Evolutionary conservation across 1,139 yeast species (phyloP).

Genomic region (Meyerozyma smithsonii): DNA sequence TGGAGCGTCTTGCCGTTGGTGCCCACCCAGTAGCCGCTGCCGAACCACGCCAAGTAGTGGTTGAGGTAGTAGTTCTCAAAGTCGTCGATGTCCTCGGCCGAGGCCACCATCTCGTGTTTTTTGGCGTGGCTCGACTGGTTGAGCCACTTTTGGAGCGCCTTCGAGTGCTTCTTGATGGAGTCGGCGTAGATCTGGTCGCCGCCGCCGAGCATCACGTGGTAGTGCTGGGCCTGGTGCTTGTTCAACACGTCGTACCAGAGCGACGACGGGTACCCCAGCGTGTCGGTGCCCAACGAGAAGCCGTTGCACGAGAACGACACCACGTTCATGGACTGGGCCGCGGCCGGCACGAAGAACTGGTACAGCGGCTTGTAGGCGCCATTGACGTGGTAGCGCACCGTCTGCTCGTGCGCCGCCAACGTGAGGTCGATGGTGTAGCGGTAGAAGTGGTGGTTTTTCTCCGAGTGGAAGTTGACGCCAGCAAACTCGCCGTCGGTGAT

Average conservation of each 20-base stretch:
- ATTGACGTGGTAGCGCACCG: slow-evolving; percentile 57
- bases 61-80: slow-evolving; percentile 62
- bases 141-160: slow-evolving; percentile 60
- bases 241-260: slow-evolving; percentile 82
- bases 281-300: slow-evolving; percentile 72
- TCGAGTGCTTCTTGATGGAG: slow-evolving; percentile 59
- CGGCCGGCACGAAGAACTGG: slow-evolving; percentile 57
- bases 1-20: slow-evolving; percentile 60
- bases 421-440: slow-evolving; percentile 53
- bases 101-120: slow-evolving; percentile 38
- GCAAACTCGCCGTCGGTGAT: slow-evolving; percentile 41
- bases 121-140: slow-evolving; percentile 43
- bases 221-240: slow-evolving; percentile 58
- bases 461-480: slow-evolving; percentile 38
- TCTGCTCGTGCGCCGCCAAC: slow-evolving; percentile 48
- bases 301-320: slow-evolving; percentile 89
- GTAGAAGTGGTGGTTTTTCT: slow-evolving; percentile 54
- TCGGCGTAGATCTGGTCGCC: slow-evolving; percentile 96
- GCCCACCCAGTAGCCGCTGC: slow-evolving; percentile 82
- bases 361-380: slow-evolving; percentile 31
- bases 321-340: slow-evolving; percentile 65
- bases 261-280: slow-evolving; percentile 62
- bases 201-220: slow-evolving; percentile 95
- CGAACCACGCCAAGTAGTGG: slow-evolving; percentile 84
- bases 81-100: slow-evolving; percentile 46